Conservation (phyloP, 352 stramenopile genomes). For the Pseudoperonospora humuli region DNA sequence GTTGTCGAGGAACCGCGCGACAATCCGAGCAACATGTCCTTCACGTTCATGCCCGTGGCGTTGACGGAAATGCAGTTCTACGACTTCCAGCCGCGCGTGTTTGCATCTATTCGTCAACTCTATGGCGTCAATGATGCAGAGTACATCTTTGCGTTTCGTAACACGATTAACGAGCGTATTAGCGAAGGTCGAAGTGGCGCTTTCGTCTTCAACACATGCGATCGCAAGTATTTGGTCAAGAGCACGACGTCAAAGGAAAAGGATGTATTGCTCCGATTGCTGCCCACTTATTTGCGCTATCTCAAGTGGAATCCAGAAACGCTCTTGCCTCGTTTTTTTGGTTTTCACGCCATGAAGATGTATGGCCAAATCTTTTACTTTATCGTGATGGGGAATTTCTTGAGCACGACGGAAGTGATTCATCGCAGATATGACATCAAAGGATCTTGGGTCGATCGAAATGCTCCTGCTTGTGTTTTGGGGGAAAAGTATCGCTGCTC, state of each 20-base stretch:
- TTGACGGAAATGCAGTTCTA: slow-evolving; percentile 86
- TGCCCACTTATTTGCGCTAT: slow-evolving; percentile 81
- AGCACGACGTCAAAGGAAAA: slow-evolving; percentile 78
- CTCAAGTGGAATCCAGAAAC: slow-evolving; percentile 84
- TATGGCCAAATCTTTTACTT: slow-evolving; percentile 89
- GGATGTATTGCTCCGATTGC: slow-evolving; percentile 63
- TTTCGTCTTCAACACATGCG: slow-evolving; percentile 88
- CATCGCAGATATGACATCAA: slow-evolving; percentile 89
- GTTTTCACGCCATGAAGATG: slow-evolving; percentile 88
- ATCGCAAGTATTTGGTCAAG: slow-evolving; percentile 89
- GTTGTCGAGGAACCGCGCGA: slow-evolving; percentile 51
- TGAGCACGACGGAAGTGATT: slow-evolving; percentile 78
- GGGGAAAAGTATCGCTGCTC: slow-evolving; percentile 76
- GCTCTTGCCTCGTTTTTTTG: slow-evolving; percentile 85
- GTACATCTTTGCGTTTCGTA: slow-evolving; percentile 72
- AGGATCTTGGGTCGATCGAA: slow-evolving; percentile 84
- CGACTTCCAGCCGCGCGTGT: slow-evolving; percentile 76
- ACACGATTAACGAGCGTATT: slow-evolving; percentile 85
- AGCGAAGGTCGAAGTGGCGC: slow-evolving; percentile 82
- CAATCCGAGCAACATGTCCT: slow-evolving; percentile 31
- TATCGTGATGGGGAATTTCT: slow-evolving; percentile 89
- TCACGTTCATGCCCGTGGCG: slow-evolving; percentile 58
- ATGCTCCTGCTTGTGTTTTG: slow-evolving; percentile 63
- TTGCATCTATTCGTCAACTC: slow-evolving; percentile 64
- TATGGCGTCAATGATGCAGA: slow-evolving; percentile 64